Percentiles rank a stretch among this genome's conserved stretches.
Evolutionary conservation across 441 rosid genomes (phyloP).

Genomic region (Capsella rubella): DNA sequence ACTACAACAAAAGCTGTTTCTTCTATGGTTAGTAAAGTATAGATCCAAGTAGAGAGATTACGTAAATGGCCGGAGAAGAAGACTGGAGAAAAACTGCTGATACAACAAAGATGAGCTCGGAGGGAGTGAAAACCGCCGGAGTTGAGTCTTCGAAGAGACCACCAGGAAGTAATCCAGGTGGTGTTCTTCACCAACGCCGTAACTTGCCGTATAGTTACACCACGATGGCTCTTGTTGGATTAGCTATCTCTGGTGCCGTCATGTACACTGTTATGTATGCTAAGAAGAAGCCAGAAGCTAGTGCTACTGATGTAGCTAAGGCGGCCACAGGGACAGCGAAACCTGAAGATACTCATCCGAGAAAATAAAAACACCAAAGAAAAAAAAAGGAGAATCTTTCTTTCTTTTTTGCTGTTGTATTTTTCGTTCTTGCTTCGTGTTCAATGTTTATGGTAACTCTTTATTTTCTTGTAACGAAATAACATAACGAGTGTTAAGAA

Average conservation of each 20-base stretch:
- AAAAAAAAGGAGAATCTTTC: background rate
- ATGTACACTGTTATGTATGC: constrained; percentile 58
- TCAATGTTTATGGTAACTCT: constrained; percentile 15
- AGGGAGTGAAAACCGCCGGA: constrained; percentile 61
- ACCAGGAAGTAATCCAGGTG: constrained; percentile 66
- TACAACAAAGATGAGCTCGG: constrained; percentile 70
- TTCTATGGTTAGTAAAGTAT: constrained; percentile 12
- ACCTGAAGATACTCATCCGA: constrained; percentile 66
- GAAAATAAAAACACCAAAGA: constrained; percentile 44
- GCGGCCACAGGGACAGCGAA: constrained; percentile 56
- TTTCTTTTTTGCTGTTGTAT: background rate
- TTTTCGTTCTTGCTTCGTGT: constrained; percentile 8
- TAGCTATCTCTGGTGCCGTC: constrained; percentile 55
- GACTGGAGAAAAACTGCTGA: constrained; percentile 71
- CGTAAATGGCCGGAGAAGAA: constrained; percentile 52
- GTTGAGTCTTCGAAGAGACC: constrained; percentile 66
- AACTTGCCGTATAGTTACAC: constrained; percentile 60
- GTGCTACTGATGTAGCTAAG: constrained; percentile 64
- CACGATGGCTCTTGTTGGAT: constrained; percentile 60
- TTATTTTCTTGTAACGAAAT: constrained; percentile 18
- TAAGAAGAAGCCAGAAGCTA: constrained; percentile 74
- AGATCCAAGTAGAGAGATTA: background rate
- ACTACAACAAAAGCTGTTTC: constrained; percentile 1
- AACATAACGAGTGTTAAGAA: constrained; percentile 5
- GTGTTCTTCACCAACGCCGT: constrained; percentile 69